phyloP scores from a whole-genome alignment of 192 early-diverging fungal genomes.

The Geranomyces variabilis region DNA sequence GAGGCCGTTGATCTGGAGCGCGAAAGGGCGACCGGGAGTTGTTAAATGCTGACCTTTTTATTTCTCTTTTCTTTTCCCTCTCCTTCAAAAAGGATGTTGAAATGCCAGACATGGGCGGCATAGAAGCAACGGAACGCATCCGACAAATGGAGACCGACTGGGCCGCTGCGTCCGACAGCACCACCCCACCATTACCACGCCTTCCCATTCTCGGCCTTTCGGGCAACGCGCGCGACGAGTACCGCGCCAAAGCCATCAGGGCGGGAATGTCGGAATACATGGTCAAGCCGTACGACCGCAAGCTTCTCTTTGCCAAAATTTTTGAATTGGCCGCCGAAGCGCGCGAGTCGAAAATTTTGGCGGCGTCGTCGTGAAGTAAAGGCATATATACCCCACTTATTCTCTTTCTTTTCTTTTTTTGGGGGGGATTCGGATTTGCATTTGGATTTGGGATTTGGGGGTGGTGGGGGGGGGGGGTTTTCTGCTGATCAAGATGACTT shows the following conservation, averaged over 20 bases:
- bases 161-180: too few species aligned
- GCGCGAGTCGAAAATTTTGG: too few species aligned
- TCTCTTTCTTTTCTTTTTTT: too few species aligned
- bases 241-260: neutral
- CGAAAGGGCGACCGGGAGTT: neutral
- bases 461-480: too few species aligned
- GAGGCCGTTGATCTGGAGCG: too few species aligned
- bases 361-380: too few species aligned
- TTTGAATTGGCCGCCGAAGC: conserved; percentile 34
- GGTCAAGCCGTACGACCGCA: conserved; percentile 20
- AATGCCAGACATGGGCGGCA: conserved; percentile 62
- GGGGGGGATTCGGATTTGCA: too few species aligned
- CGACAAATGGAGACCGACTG: conserved; percentile 33
- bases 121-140: conserved; percentile 56
- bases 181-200: too few species aligned
- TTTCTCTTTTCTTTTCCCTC: conserved; percentile 32
- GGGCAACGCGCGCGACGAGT: conserved; percentile 20
- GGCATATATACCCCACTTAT: too few species aligned
- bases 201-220: conserved; percentile 20
- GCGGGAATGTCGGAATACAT: conserved; percentile 13
- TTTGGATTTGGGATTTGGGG: too few species aligned
- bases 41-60: neutral
- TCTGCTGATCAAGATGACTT: too few species aligned
- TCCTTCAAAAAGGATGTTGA: too few species aligned
- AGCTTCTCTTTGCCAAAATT: neutral